Conservation (phyloP, 805 yeast species). For the Saccharomycodes ludwigii region DNA sequence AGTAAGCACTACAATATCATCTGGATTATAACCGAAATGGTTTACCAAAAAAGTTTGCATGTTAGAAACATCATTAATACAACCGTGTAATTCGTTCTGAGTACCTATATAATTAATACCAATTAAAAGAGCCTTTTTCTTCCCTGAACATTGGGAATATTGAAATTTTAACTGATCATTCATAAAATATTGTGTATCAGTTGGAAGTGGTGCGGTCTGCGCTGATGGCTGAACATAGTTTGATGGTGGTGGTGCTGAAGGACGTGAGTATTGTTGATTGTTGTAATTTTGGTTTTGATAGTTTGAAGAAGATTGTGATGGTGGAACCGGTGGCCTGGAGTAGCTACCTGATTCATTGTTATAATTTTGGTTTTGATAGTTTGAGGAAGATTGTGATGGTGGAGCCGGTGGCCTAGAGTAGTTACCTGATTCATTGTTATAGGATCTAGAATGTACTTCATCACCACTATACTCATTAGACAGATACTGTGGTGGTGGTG, state of each 20-base stretch:
- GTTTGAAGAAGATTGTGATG: not conserved
- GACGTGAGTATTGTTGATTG: slow-evolving; percentile 2
- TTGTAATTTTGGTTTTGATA: not conserved
- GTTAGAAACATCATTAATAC: slow-evolving; percentile 65
- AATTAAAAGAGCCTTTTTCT: slow-evolving; percentile 59
- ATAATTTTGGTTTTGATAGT: not conserved
- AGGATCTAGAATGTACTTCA: too few relatives aligned
- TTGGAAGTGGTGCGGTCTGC: slow-evolving; percentile 12
- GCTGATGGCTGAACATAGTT: slow-evolving; percentile 13
- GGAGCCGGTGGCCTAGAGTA: slow-evolving; percentile 3
- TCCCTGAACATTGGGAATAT: slow-evolving; percentile 61
- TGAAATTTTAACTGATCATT: slow-evolving; percentile 27
- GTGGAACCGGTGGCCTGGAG: slow-evolving; percentile 2
- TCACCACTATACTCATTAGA: too few relatives aligned
- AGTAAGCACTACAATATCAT: slow-evolving; percentile 47
- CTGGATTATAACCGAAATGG: slow-evolving; percentile 35
- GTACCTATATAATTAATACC: slow-evolving; percentile 73
- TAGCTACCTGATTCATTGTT: not conserved
- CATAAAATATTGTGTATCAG: slow-evolving; percentile 13
- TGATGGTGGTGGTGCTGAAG: slow-evolving; percentile 3
- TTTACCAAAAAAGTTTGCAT: slow-evolving; percentile 32
- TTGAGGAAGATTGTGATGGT: slow-evolving; percentile 1
- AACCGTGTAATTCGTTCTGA: slow-evolving; percentile 51
- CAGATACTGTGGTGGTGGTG: too few relatives aligned
- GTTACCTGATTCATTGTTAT: too few relatives aligned